Evolutionary conservation across 2,329 filamentous ascomycete genomes (phyloP).

Genomic region (Penicillium sp.): DNA sequence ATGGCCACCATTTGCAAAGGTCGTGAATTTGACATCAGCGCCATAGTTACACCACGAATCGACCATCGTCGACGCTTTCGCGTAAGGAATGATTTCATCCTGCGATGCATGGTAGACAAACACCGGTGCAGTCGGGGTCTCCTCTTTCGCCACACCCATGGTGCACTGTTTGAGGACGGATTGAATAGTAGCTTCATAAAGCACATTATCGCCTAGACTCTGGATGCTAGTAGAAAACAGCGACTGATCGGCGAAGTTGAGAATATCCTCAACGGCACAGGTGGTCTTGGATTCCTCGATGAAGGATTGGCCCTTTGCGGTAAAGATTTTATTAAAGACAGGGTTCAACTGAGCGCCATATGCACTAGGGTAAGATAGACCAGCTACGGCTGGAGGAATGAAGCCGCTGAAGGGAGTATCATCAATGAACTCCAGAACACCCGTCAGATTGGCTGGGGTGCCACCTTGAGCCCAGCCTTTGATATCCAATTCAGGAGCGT

Average conservation of each 20-base stretch:
- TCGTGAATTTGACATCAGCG: slow-evolving; percentile 26
- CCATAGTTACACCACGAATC: slow-evolving; percentile 25
- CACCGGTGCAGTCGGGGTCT: slow-evolving; percentile 26
- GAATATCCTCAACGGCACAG: slow-evolving; percentile 19
- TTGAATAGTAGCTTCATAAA: slow-evolving; percentile 15
- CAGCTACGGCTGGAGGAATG: slow-evolving; percentile 23
- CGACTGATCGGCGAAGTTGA: slow-evolving; percentile 19
- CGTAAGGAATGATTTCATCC: slow-evolving; percentile 29
- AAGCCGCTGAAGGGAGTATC: slow-evolving; percentile 26
- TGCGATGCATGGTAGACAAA: slow-evolving; percentile 28
- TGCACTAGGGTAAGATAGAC: slow-evolving; percentile 23
- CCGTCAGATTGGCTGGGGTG: slow-evolving; percentile 28
- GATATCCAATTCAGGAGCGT: slow-evolving; percentile 55
- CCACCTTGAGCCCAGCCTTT: slow-evolving; percentile 31
- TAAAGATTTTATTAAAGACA: slow-evolving; percentile 19
- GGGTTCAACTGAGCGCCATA: slow-evolving; percentile 24
- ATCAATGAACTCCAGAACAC: slow-evolving; percentile 23
- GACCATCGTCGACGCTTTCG: slow-evolving; percentile 17
- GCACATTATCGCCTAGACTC: slow-evolving; percentile 15
- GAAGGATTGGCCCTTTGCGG: slow-evolving; percentile 15
- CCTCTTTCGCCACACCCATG: slow-evolving; percentile 19
- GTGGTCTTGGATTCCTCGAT: slow-evolving; percentile 15
- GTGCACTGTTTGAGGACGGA: slow-evolving; percentile 15
- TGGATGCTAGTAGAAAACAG: slow-evolving; percentile 24
- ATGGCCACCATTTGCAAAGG: slow-evolving; percentile 25